Evolutionary conservation across 73 alveolate species (phyloP).

Genomic region (Effrenium voratum): DNA sequence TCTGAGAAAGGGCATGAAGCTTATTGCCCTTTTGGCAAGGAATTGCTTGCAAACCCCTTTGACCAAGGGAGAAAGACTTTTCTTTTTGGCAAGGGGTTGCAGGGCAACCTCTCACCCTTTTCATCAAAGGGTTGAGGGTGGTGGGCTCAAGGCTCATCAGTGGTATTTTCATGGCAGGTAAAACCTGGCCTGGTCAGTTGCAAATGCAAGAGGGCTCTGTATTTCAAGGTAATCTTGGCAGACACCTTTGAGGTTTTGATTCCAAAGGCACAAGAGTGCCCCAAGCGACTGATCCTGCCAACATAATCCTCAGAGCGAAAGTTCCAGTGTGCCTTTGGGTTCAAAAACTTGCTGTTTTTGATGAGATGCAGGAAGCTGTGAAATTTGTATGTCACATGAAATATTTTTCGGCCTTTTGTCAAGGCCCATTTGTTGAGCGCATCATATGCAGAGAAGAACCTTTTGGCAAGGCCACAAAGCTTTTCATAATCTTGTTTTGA

Average conservation of each 20-base stretch:
- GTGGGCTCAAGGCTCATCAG: no score
- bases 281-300: background rate
- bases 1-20: no score
- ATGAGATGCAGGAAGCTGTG: constrained; percentile 10
- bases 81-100: no score
- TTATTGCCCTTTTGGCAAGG: no score
- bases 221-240: background rate
- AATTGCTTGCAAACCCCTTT: no score
- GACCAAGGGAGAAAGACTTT: no score
- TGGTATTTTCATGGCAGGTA: no score
- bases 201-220: constrained; percentile 1
- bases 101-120: no score
- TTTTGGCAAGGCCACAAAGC: constrained; percentile 1
- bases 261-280: background rate
- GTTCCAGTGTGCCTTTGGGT: constrained; percentile 31
- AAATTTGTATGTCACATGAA: background rate
- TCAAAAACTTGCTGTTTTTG: background rate
- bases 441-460: background rate
- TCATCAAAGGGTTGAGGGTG: no score
- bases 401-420: background rate
- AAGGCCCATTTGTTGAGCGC: background rate
- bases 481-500: background rate
- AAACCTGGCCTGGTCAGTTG: constrained; percentile 50
- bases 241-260: background rate
- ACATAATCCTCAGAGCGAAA: constrained; percentile 22